Evolutionary conservation across 2,329 filamentous ascomycete species (phyloP).

Genomic region (Triangularia setosa): DNA sequence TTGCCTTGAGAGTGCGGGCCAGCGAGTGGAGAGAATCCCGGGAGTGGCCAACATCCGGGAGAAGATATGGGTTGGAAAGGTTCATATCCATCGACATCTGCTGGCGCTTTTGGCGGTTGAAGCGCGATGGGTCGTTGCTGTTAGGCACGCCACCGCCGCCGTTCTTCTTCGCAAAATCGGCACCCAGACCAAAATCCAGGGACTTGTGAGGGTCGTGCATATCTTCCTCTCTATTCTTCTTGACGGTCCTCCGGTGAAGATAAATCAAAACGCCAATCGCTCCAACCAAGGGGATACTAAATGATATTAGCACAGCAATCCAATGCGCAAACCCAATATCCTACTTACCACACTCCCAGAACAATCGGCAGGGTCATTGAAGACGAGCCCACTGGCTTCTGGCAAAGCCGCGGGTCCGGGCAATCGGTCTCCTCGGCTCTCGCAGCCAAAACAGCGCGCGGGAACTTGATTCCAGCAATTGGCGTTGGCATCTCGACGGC

Average conservation of each 20-base stretch:
- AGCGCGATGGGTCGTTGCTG: slow-evolving; percentile 45
- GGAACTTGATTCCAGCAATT: slow-evolving; percentile 16
- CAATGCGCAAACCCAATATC: not conserved
- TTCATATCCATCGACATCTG: slow-evolving; percentile 67
- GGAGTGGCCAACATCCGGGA: slow-evolving; percentile 77
- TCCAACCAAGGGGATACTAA: slow-evolving; percentile 70
- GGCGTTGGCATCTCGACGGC: slow-evolving; percentile 10
- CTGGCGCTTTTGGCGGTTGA: slow-evolving; percentile 52
- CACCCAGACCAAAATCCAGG: slow-evolving; percentile 81
- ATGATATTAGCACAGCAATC: slow-evolving; percentile 20
- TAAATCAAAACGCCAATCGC: slow-evolving; percentile 66
- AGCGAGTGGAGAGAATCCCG: slow-evolving; percentile 84
- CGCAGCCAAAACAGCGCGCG: slow-evolving; percentile 17
- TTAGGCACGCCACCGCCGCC: slow-evolving; percentile 47
- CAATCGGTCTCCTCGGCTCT: slow-evolving; percentile 18
- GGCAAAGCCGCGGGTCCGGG: slow-evolving; percentile 45
- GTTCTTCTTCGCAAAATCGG: slow-evolving; percentile 44
- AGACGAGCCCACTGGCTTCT: slow-evolving; percentile 55
- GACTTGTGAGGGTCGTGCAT: slow-evolving; percentile 82
- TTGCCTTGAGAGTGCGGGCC: slow-evolving; percentile 67
- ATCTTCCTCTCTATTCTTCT: slow-evolving; percentile 72
- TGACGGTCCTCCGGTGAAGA: slow-evolving; percentile 74
- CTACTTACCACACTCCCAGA: slow-evolving; percentile 66
- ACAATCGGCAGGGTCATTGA: slow-evolving; percentile 60
- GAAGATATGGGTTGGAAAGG: slow-evolving; percentile 80